Conservation (phyloP, 352 stramenopile species). For the Globisporangium yorkense region DNA sequence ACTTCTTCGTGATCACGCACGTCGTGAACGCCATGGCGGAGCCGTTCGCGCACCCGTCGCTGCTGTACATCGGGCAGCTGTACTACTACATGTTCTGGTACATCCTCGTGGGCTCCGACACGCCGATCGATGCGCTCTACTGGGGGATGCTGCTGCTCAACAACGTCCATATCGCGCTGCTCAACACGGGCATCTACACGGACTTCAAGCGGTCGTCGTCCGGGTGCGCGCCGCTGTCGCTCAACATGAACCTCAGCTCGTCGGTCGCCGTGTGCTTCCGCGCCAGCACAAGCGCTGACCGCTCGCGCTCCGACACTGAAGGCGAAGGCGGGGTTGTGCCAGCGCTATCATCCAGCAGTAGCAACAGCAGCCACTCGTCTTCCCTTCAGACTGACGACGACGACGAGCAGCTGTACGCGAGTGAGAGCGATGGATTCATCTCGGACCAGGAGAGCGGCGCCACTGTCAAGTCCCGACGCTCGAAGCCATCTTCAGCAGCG, state of each 20-base stretch:
- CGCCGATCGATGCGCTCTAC: slow-evolving; percentile 75
- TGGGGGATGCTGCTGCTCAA: slow-evolving; percentile 82
- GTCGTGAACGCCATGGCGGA: slow-evolving; percentile 80
- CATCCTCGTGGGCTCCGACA: slow-evolving; percentile 74
- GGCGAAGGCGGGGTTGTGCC: not conserved
- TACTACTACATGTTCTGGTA: slow-evolving; percentile 90
- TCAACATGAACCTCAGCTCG: slow-evolving; percentile 38
- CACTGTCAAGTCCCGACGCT: slow-evolving; percentile 9
- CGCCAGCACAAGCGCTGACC: slow-evolving; percentile 29
- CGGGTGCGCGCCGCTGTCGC: slow-evolving; percentile 32
- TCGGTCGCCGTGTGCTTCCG: slow-evolving; percentile 61
- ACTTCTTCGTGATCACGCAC: slow-evolving; percentile 80
- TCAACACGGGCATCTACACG: slow-evolving; percentile 84
- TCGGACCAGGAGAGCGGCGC: slow-evolving; percentile 10
- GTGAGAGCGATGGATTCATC: slow-evolving; percentile 13
- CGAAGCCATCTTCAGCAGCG: not conserved
- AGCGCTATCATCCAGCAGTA: not conserved
- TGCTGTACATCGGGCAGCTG: slow-evolving; percentile 80
- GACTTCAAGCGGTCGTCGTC: slow-evolving; percentile 70
- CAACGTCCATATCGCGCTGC: slow-evolving; percentile 82
- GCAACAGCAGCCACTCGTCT: slow-evolving; percentile 4
- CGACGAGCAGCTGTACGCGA: slow-evolving; percentile 8
- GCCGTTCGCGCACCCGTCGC: slow-evolving; percentile 71
- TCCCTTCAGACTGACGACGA: not conserved
- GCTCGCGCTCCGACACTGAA: slow-evolving; percentile 19